Conservation (phyloP, 306 rosid species). For the Cucurbita pepo region DNA sequence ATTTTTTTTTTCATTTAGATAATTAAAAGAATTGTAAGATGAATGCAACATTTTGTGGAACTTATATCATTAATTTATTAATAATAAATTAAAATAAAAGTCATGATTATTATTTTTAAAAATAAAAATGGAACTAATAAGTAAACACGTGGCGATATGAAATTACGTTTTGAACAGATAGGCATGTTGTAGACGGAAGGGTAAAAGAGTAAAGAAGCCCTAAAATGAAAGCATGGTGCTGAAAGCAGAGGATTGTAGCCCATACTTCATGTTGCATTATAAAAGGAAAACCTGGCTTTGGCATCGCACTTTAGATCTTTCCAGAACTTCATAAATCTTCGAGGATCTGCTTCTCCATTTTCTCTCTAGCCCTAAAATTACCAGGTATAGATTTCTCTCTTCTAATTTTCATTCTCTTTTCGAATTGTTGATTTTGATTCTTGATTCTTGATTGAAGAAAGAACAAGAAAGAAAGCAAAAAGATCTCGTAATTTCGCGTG, state of each 20-base stretch:
- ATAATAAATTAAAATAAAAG: too few relatives aligned
- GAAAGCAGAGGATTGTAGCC: background rate
- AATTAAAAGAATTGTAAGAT: too few relatives aligned
- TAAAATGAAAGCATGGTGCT: background rate
- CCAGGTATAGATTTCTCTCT: background rate
- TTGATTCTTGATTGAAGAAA: background rate
- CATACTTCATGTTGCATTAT: background rate
- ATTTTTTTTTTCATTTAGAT: too few relatives aligned
- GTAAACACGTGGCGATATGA: background rate
- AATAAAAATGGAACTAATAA: background rate
- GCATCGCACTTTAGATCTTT: background rate
- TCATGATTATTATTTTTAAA: too few relatives aligned
- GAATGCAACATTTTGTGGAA: too few relatives aligned
- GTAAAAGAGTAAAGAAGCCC: background rate
- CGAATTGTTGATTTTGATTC: background rate
- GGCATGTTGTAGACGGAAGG: background rate
- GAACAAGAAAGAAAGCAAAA: background rate
- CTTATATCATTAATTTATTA: too few relatives aligned
- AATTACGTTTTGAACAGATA: background rate
- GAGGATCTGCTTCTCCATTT: background rate
- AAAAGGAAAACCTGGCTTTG: background rate
- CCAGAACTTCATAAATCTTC: background rate
- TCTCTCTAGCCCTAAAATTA: background rate
- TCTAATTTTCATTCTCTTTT: background rate
- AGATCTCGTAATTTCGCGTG: background rate